phyloP scores from a whole-genome alignment of 2,329 filamentous ascomycete species.

The Xylaria sp. region DNA sequence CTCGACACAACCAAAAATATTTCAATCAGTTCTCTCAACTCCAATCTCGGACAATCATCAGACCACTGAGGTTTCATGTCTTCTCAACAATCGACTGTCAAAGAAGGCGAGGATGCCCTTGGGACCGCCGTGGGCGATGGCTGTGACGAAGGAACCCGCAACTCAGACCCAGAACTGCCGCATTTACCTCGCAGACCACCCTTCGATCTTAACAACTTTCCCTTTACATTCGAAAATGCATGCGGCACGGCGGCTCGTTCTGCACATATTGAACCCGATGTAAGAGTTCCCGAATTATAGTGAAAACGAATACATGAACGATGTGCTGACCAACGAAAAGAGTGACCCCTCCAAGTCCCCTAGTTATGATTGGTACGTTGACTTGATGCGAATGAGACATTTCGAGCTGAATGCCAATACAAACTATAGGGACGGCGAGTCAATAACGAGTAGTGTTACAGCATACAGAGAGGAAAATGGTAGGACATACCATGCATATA shows the following conservation, averaged over 20 bases:
- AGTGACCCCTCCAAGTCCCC: slow-evolving; percentile 30
- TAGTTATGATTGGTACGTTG: slow-evolving; percentile 29
- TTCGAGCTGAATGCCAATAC: slow-evolving; percentile 2
- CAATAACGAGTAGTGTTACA: slow-evolving; percentile 43
- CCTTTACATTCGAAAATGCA: slow-evolving; percentile 40
- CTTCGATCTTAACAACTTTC: slow-evolving; percentile 38
- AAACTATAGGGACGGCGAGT: slow-evolving; percentile 40
- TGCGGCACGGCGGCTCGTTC: slow-evolving; percentile 35
- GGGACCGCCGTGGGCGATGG: not conserved
- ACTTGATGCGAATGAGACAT: not conserved
- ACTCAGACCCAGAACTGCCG: slow-evolving; percentile 5
- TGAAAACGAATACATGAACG: not conserved
- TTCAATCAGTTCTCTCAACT: not conserved
- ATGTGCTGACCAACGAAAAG: slow-evolving; percentile 28
- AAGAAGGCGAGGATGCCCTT: slow-evolving; percentile 14
- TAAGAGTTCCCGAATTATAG: slow-evolving; percentile 18
- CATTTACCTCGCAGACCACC: slow-evolving; percentile 19
- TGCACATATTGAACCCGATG: slow-evolving; percentile 39
- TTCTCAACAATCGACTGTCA: slow-evolving; percentile 8
- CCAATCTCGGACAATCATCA: not conserved
- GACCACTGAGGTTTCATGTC: slow-evolving; percentile 29
- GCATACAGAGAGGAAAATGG: slow-evolving; percentile 49
- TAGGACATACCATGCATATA: slow-evolving; percentile 60
- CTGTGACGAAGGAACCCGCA: slow-evolving; percentile 1
- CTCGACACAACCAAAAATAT: not conserved